Percentiles rank a stretch among this genome's conserved stretches.
phyloP scores from a whole-genome alignment of 2,329 filamentous ascomycete genomes.

The Fusarium concolor region DNA sequence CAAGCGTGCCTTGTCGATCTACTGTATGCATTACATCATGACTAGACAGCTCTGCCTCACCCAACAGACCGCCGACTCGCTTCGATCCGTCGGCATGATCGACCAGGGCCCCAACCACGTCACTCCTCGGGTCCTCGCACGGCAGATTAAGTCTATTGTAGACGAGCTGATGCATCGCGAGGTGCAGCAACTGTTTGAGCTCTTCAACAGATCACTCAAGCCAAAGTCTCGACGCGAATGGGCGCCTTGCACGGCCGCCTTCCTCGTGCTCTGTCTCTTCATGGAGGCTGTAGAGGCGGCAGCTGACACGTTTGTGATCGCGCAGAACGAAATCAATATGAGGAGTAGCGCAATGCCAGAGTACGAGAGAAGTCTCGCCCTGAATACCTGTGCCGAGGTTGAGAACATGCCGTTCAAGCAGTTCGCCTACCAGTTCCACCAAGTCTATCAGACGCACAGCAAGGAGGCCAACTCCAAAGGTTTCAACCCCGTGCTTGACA shows the following conservation, averaged over 20 bases:
- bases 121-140: slow-evolving; percentile 66
- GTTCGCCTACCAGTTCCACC: slow-evolving; percentile 70
- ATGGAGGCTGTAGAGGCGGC: slow-evolving; percentile 68
- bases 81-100: slow-evolving; percentile 57
- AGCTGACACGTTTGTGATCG: slow-evolving; percentile 63
- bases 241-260: slow-evolving; percentile 68
- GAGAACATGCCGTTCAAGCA: slow-evolving; percentile 71
- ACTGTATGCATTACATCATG: slow-evolving; percentile 69
- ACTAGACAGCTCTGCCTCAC: slow-evolving; percentile 66
- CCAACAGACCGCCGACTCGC: slow-evolving; percentile 54
- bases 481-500: slow-evolving; percentile 67
- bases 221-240: slow-evolving; percentile 65
- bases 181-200: slow-evolving; percentile 63
- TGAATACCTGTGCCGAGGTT: slow-evolving; percentile 61
- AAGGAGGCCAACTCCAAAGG: slow-evolving; percentile 60
- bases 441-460: slow-evolving; percentile 68
- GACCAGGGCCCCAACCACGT: slow-evolving; percentile 58
- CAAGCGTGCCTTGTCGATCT: slow-evolving; percentile 64
- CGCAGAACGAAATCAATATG: slow-evolving; percentile 62
- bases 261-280: slow-evolving; percentile 67
- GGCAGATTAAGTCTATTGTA: slow-evolving; percentile 67
- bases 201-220: slow-evolving; percentile 65
- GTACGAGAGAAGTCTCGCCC: slow-evolving; percentile 58
- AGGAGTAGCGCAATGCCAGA: slow-evolving; percentile 52
- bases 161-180: slow-evolving; percentile 66